phyloP scores from a whole-genome alignment of 2,329 filamentous ascomycete genomes.

The Colletotrichum sp. region DNA sequence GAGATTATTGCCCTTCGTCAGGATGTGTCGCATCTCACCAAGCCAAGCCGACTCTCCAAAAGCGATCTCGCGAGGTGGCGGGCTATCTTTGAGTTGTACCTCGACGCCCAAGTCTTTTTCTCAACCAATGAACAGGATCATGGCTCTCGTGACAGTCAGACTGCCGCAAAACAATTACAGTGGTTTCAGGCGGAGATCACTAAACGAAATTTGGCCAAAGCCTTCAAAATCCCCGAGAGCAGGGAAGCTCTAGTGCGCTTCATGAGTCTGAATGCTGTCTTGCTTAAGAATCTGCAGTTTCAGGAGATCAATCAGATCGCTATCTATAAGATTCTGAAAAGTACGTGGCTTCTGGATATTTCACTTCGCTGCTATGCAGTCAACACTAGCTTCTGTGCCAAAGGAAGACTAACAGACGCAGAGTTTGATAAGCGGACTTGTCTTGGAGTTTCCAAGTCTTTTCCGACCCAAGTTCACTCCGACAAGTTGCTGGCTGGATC shows the following conservation, averaged over 20 bases:
- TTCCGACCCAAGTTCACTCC: slow-evolving; percentile 63
- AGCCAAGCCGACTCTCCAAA: slow-evolving; percentile 65
- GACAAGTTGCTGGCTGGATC: slow-evolving; percentile 67
- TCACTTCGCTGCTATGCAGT: background rate
- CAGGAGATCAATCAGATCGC: slow-evolving; percentile 84
- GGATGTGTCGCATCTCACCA: slow-evolving; percentile 67
- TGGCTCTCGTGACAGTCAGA: slow-evolving; percentile 68
- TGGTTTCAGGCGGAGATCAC: slow-evolving; percentile 75
- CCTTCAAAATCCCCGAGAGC: slow-evolving; percentile 72
- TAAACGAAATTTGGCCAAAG: slow-evolving; percentile 60
- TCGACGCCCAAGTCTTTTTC: slow-evolving; percentile 83
- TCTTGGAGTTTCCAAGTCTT: slow-evolving; percentile 68
- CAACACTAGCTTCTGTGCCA: background rate
- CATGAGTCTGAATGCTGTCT: slow-evolving; percentile 71
- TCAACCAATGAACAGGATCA: slow-evolving; percentile 75
- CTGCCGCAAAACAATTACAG: slow-evolving; percentile 70
- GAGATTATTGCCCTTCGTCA: slow-evolving; percentile 70
- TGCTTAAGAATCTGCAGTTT: slow-evolving; percentile 83
- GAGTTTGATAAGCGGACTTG: slow-evolving; percentile 88
- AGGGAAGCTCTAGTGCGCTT: slow-evolving; percentile 70
- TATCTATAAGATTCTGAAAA: slow-evolving; percentile 85
- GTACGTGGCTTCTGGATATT: slow-evolving; percentile 39
- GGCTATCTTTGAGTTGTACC: slow-evolving; percentile 80
- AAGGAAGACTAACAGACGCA: slow-evolving; percentile 35
- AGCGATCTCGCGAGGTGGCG: slow-evolving; percentile 79